Percentiles rank a stretch among this genome's conserved stretches.
phyloP scores from a whole-genome alignment of 2,329 filamentous ascomycete species.

The Ilyonectria robusta region DNA sequence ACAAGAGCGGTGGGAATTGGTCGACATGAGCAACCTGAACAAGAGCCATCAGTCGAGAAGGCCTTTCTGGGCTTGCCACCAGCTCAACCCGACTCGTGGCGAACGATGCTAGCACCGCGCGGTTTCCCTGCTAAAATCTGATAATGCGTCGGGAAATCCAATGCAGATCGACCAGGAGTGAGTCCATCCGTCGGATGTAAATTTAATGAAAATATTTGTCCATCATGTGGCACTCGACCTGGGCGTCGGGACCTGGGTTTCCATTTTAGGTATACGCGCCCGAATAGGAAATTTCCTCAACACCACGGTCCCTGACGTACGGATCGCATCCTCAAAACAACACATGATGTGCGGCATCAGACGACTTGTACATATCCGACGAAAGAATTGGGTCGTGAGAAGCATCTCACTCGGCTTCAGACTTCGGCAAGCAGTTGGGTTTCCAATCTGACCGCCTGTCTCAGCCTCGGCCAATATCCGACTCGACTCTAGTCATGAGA shows the following conservation, averaged over 20 bases:
- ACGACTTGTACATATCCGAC: slow-evolving; percentile 13
- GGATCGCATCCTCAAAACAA: neutral
- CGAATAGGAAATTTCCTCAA: slow-evolving; percentile 6
- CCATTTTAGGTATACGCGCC: neutral
- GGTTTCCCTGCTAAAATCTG: neutral
- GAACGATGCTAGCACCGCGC: neutral
- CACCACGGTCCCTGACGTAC: neutral
- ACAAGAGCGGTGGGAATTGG: neutral
- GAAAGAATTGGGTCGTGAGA: neutral
- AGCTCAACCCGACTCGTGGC: neutral
- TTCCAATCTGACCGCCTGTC: neutral
- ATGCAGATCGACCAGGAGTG: neutral
- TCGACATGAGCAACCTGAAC: neutral
- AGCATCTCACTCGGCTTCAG: neutral
- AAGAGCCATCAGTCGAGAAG: neutral
- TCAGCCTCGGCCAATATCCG: neutral
- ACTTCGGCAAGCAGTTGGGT: neutral
- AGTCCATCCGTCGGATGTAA: neutral
- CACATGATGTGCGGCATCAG: slow-evolving; percentile 11
- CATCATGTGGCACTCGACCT: neutral
- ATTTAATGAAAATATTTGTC: neutral
- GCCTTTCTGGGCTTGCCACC: neutral
- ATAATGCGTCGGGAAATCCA: neutral
- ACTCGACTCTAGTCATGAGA: neutral
- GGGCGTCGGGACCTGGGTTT: neutral